Conservation (phyloP, 345 rosid species). For the Populus tremula region DNA sequence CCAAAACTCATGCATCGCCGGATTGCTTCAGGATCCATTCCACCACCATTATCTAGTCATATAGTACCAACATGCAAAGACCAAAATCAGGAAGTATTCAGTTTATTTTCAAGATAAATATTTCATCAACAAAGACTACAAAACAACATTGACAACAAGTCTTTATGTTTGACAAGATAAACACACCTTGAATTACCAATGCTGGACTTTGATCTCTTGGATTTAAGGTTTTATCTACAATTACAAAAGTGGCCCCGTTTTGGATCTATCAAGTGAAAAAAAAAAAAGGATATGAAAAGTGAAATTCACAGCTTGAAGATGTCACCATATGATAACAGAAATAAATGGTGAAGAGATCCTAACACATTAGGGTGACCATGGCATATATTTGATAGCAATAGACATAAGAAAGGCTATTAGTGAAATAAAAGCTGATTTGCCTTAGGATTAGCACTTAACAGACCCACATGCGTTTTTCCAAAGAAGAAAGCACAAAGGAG, state of each 20-base stretch:
- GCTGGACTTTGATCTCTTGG: slow-evolving; percentile 75
- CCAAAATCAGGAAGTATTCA: not conserved
- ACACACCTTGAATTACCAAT: slow-evolving; percentile 74
- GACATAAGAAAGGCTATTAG: not conserved
- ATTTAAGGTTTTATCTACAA: slow-evolving; percentile 69
- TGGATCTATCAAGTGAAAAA: slow-evolving; percentile 61
- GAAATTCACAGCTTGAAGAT: slow-evolving; percentile 32
- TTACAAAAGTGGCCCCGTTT: slow-evolving; percentile 96
- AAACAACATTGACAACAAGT: not conserved
- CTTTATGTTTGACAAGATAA: not conserved
- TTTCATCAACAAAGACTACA: not conserved
- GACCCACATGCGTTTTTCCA: not conserved
- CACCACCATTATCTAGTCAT: slow-evolving; percentile 87
- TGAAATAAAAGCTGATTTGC: not conserved
- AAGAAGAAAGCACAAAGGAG: not conserved
- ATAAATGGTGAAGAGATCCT: slow-evolving; percentile 11
- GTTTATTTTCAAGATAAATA: slow-evolving; percentile 15
- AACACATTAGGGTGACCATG: slow-evolving; percentile 3
- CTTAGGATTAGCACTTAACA: too few species aligned
- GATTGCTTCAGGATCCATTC: slow-evolving; percentile 91
- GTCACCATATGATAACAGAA: slow-evolving; percentile 7
- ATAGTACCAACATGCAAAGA: slow-evolving; percentile 9
- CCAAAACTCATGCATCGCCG: slow-evolving; percentile 94
- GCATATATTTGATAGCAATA: not conserved
- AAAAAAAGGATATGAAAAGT: slow-evolving; percentile 19